Percentiles rank a stretch among this genome's conserved stretches.
Evolutionary conservation across 495 filamentous ascomycete species (phyloP).

Genomic region (Aspergillus baeticus): DNA sequence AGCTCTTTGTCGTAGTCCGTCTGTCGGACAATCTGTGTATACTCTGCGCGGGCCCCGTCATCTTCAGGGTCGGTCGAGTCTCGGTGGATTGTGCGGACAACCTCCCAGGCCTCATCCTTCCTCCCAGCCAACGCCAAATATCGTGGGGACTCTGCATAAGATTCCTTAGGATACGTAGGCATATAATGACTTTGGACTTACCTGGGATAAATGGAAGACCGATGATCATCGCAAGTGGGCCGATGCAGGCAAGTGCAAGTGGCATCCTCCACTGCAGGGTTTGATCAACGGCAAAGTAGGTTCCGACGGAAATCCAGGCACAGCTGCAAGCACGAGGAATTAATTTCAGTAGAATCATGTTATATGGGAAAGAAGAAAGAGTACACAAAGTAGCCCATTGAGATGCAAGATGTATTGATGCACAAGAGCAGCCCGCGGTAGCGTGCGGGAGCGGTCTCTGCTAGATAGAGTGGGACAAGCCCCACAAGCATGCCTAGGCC

Average conservation of each 20-base stretch:
- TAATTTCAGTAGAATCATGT: no score
- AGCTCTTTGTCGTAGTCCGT: background rate
- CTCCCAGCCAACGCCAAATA: background rate
- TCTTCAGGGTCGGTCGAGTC: background rate
- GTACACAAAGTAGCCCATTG: background rate
- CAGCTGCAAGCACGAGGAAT: background rate
- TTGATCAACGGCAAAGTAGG: background rate
- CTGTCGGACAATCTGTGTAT: background rate
- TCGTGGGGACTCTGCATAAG: background rate
- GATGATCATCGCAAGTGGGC: background rate
- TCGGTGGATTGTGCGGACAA: background rate
- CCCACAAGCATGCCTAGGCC: background rate
- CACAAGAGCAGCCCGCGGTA: background rate
- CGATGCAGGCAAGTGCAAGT: background rate
- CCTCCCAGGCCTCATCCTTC: background rate
- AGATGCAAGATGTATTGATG: background rate
- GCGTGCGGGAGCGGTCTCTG: background rate
- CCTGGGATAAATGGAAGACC: background rate
- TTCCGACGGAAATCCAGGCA: background rate
- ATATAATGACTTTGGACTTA: no score
- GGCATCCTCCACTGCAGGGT: background rate
- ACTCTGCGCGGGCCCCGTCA: background rate
- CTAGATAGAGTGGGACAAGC: background rate
- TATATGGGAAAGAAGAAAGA: no score
- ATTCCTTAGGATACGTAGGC: no score